A percentile compares a stretch with the other conserved stretches of the same genome.
These are phyloP conservation scores for Glomus cerebriforme DNA, from an alignment of 192 early-diverging fungal genomes.

Conservation along the genomic window DNA sequence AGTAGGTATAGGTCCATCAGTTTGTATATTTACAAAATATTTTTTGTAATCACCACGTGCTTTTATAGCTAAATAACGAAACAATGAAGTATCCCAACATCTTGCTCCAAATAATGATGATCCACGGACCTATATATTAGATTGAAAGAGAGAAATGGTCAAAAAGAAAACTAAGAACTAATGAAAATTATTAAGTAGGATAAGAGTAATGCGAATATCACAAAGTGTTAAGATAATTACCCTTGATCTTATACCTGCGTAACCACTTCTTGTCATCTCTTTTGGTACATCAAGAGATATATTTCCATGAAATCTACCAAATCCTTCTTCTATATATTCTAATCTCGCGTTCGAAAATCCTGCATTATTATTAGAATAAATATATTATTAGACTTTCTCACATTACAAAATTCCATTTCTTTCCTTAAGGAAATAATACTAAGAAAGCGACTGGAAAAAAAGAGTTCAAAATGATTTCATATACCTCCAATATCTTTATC, in stretches of 20 bases:
- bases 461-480: not conserved
- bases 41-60: slow-evolving; percentile 81
- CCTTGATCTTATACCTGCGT: slow-evolving; percentile 87
- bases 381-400: not conserved
- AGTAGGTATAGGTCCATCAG: slow-evolving; percentile 77
- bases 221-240: slow-evolving; percentile 41
- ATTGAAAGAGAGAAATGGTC: slow-evolving; percentile 33
- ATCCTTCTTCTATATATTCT: slow-evolving; percentile 65
- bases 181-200: too few relatives aligned
- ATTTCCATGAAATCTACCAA: slow-evolving; percentile 77
- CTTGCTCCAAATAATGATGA: slow-evolving; percentile 74
- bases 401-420: not conserved
- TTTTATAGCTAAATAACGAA: slow-evolving; percentile 79
- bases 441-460: too few relatives aligned
- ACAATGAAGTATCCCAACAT: slow-evolving; percentile 83
- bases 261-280: slow-evolving; percentile 76
- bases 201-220: too few relatives aligned
- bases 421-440: too few relatives aligned
- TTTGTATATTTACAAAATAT: slow-evolving; percentile 94
- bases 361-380: slow-evolving; percentile 25
- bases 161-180: not conserved
- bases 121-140: slow-evolving; percentile 43
- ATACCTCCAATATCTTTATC: slow-evolving; percentile 89
- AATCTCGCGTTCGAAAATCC: slow-evolving; percentile 76
- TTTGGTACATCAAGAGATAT: slow-evolving; percentile 79